phyloP scores from a whole-genome alignment of 352 stramenopile genomes.

The Bremia lactucae region DNA sequence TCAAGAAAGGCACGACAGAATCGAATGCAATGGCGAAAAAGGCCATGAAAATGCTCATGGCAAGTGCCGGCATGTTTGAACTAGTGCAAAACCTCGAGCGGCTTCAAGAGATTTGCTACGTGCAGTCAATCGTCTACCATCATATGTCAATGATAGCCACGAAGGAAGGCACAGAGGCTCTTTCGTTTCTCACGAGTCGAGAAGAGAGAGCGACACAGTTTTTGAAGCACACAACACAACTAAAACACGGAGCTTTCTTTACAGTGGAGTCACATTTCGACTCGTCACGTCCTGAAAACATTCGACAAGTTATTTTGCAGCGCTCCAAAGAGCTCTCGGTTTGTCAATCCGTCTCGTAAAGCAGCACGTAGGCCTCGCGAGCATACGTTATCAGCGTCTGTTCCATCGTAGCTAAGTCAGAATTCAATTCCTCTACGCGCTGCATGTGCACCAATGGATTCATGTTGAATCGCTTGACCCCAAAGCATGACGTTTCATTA shows the following conservation, averaged over 20 bases:
- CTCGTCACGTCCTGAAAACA: constrained; percentile 18
- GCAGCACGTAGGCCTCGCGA: constrained; percentile 20
- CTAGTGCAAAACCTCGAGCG: constrained; percentile 23
- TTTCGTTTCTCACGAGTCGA: constrained; percentile 8
- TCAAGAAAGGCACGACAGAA: constrained; percentile 10
- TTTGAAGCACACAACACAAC: constrained; percentile 14
- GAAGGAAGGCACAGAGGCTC: constrained; percentile 4
- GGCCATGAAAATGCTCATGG: constrained; percentile 17
- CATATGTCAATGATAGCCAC: constrained; percentile 19
- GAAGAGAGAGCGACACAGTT: constrained; percentile 21
- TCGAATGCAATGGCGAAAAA: constrained; percentile 2
- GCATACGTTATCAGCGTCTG: constrained; percentile 26
- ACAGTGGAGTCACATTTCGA: constrained; percentile 26
- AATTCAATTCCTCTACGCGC: constrained; percentile 9
- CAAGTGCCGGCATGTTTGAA: constrained; percentile 25
- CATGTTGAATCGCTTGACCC: constrained; percentile 39
- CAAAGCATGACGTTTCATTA: constrained; percentile 59
- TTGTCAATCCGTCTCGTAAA: constrained; percentile 5
- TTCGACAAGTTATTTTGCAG: constrained; percentile 17
- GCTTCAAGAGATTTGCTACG: constrained; percentile 32
- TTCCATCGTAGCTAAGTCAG: constrained; percentile 12
- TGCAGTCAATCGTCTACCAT: constrained; percentile 32
- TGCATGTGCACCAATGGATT: constrained; percentile 17
- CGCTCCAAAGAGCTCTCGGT: constrained; percentile 13
- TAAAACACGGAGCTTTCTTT: constrained; percentile 18